Evolutionary conservation across 306 rosid species (phyloP).

Genomic region (Rosa lucieae): DNA sequence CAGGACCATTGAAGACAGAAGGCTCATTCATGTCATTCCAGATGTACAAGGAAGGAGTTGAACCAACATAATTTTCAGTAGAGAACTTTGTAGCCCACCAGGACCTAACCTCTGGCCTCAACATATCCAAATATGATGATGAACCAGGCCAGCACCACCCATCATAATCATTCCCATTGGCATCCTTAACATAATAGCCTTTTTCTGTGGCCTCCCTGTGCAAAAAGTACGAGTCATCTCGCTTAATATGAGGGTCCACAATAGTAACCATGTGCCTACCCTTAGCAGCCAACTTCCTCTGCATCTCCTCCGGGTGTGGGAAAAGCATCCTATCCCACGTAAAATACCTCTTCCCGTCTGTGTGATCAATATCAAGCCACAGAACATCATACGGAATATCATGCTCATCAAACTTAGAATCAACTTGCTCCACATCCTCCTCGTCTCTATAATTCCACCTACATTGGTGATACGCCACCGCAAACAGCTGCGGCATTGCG

Average conservation of each 20-base stretch:
- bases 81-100: constrained; percentile 95
- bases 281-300: constrained; percentile 68
- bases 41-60: constrained; percentile 87
- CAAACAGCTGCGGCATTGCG: constrained; percentile 82
- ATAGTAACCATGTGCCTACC: constrained; percentile 95
- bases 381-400: constrained; percentile 93
- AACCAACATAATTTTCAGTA: constrained; percentile 66
- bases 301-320: constrained; percentile 97
- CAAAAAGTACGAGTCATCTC: constrained; percentile 61
- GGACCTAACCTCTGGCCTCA: constrained; percentile 75
- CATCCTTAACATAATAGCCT: constrained; percentile 92
- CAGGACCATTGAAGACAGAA: constrained; percentile 98
- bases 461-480: constrained; percentile 86
- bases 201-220: constrained; percentile 80
- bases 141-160: constrained; percentile 99
- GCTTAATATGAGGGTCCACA: constrained; percentile 94
- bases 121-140: constrained; percentile 73
- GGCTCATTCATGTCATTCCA: constrained; percentile 99
- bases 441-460: constrained; percentile 97
- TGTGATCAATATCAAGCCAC: constrained; percentile 99
- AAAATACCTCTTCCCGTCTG: constrained; percentile 86
- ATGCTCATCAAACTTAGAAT: constrained; percentile 79
- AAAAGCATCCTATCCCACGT: constrained; percentile 83
- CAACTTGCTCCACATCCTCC: constrained; percentile 92
- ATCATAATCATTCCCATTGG: constrained; percentile 76